phyloP scores from a whole-genome alignment of 768 basidiomycete genomes.

The Suillus variegatus region DNA sequence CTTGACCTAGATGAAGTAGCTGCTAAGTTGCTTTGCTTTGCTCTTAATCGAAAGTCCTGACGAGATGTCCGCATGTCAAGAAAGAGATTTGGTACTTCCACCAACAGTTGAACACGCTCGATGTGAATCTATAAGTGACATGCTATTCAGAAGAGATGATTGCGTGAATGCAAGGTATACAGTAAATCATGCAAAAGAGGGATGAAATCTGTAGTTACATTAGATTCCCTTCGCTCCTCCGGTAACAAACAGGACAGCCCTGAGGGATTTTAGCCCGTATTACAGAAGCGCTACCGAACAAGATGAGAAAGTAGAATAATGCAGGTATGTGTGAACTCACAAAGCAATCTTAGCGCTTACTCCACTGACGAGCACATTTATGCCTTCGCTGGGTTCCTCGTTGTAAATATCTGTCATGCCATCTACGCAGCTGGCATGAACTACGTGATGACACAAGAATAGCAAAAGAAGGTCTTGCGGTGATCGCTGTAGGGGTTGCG shows the following conservation, averaged over 20 bases:
- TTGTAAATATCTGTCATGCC: constrained; percentile 63
- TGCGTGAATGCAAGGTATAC: constrained; percentile 3
- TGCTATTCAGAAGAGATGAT: not conserved
- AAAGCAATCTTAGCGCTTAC: constrained; percentile 78
- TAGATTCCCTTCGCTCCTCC: constrained; percentile 51
- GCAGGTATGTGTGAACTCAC: constrained; percentile 42
- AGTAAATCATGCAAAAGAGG: constrained; percentile 6
- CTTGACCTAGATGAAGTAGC: not conserved
- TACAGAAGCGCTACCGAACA: constrained; percentile 59
- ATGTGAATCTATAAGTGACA: not conserved
- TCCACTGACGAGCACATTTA: constrained; percentile 38
- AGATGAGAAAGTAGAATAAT: constrained; percentile 12
- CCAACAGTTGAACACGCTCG: not conserved
- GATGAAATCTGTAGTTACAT: constrained; percentile 12
- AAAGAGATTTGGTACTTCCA: not conserved
- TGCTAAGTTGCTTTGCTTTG: not conserved
- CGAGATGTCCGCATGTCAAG: not conserved
- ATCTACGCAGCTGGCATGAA: constrained; percentile 79
- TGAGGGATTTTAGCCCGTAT: constrained; percentile 62
- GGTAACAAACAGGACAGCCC: constrained; percentile 80
- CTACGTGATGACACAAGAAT: constrained; percentile 87
- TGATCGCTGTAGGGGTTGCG: constrained; percentile 53
- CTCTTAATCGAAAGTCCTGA: not conserved
- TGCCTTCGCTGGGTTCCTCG: constrained; percentile 53
- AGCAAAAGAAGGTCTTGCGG: constrained; percentile 66